Conservation (phyloP, 176 grass and related monocot genomes). For the Hyparrhenia diplandra region DNA sequence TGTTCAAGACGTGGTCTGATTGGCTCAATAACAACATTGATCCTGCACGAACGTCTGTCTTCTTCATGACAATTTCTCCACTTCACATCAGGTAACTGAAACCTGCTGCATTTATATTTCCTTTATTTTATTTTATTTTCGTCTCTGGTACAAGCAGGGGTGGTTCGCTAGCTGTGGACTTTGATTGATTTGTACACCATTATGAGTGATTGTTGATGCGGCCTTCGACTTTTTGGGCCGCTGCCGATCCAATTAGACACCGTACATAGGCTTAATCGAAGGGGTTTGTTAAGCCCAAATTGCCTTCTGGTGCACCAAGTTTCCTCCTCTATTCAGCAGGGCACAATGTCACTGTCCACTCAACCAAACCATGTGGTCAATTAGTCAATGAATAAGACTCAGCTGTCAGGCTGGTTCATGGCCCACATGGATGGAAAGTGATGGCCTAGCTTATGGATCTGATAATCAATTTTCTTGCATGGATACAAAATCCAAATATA, state of each 20-base stretch:
- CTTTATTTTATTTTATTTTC: neutral
- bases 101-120: neutral
- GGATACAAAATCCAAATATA: neutral
- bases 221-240: constrained; percentile 6
- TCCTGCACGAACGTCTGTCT: constrained; percentile 44
- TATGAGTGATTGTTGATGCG: neutral
- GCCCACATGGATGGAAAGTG: constrained; percentile 4
- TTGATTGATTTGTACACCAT: neutral
- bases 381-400: neutral
- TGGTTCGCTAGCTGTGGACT: neutral
- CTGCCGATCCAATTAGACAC: neutral
- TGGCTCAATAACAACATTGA: constrained; percentile 67
- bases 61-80: constrained; percentile 95
- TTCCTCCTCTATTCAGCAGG: neutral
- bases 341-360: too few species aligned
- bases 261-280: neutral
- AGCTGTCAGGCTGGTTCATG: constrained; percentile 1
- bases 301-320: constrained; percentile 20
- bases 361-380: neutral
- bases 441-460: constrained; percentile 11
- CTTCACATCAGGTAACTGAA: constrained; percentile 58
- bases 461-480: neutral
- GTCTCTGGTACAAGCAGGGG: neutral
- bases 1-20: constrained; percentile 56
- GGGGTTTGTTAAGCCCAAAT: neutral